Evolutionary conservation across 208 protist genomes (phyloP).

Genomic region (Angomonas ambiguus): DNA sequence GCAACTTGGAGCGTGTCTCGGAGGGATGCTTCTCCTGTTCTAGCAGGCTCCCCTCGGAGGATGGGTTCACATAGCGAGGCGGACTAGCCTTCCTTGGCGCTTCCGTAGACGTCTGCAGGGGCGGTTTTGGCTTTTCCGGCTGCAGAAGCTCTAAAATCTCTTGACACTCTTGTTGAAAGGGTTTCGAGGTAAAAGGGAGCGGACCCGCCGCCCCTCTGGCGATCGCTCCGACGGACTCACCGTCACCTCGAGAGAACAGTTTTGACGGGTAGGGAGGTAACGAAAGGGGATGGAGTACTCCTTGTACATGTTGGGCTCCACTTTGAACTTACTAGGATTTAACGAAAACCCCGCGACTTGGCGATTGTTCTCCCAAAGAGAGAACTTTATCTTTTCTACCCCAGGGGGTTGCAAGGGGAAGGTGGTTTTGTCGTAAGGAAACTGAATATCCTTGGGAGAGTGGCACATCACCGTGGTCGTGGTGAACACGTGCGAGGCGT

Average conservation of each 20-base stretch:
- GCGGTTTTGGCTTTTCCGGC: not conserved
- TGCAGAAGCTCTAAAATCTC: not conserved
- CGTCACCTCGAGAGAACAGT: conserved; percentile 53
- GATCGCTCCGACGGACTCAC: conserved; percentile 23
- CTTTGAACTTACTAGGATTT: conserved; percentile 60
- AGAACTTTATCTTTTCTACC: conserved; percentile 75
- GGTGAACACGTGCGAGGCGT: conserved; percentile 31
- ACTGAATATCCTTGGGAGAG: conserved; percentile 49
- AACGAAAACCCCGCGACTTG: conserved; percentile 85
- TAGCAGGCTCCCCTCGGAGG: too few relatives aligned
- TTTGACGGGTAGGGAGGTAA: conserved; percentile 74
- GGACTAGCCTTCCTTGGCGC: not conserved
- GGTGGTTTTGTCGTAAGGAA: conserved; percentile 29
- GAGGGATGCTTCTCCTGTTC: too few relatives aligned
- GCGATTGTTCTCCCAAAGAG: conserved; percentile 66
- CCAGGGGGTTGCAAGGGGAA: conserved; percentile 19
- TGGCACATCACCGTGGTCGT: conserved; percentile 38
- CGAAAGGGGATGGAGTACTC: conserved; percentile 85
- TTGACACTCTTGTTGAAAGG: conserved; percentile 1
- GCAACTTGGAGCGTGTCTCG: not conserved
- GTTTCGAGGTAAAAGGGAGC: not conserved
- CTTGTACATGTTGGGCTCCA: conserved; percentile 32
- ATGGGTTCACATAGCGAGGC: not conserved
- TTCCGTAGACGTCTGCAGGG: not conserved
- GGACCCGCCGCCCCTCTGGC: not conserved